Conservation (phyloP, 257 asterid species). For the Solanum verrucosum region DNA sequence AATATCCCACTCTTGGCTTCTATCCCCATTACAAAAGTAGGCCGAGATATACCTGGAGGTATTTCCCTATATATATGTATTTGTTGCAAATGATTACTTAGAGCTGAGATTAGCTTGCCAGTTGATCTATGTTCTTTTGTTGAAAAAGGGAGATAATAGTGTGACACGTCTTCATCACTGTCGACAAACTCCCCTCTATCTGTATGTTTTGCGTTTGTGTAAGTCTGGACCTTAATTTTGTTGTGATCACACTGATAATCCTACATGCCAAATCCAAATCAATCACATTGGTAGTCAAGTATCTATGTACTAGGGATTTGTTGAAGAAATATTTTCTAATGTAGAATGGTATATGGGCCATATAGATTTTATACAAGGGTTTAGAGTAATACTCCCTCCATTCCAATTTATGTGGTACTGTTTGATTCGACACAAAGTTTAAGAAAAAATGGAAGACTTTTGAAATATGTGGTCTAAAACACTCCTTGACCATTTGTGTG, state of each 20-base stretch:
- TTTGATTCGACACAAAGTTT: neutral
- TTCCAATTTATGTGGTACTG: neutral
- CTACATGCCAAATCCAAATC: neutral
- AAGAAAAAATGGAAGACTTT: no score
- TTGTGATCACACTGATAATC: neutral
- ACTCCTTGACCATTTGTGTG: neutral
- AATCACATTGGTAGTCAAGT: neutral
- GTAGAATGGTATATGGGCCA: neutral
- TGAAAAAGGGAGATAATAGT: neutral
- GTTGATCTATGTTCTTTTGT: neutral
- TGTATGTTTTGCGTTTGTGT: neutral
- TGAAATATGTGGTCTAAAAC: neutral
- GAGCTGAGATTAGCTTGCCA: neutral
- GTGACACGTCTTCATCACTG: neutral
- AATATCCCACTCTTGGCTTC: slow-evolving; percentile 80
- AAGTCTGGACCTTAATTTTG: neutral
- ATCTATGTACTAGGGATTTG: neutral
- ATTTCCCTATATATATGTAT: neutral
- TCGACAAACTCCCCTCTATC: neutral
- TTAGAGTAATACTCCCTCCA: neutral
- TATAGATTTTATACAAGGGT: neutral
- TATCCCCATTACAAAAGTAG: slow-evolving; percentile 63
- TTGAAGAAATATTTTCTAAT: neutral
- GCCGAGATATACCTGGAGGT: slow-evolving; percentile 90
- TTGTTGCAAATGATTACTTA: neutral